Evolutionary conservation across 306 rosid species (phyloP).

Genomic region (Mimosa pudica): DNA sequence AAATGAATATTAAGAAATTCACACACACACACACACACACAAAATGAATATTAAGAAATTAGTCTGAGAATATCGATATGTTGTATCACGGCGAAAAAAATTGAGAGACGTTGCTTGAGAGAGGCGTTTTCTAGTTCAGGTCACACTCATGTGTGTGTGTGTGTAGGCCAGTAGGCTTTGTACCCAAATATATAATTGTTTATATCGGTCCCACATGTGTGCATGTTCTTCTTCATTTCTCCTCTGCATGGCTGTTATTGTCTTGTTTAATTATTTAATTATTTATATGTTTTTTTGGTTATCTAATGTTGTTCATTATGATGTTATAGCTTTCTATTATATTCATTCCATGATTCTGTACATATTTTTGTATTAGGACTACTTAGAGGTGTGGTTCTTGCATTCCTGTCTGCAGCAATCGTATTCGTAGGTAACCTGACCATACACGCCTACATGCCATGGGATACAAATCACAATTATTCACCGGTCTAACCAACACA

Average conservation of each 20-base stretch:
- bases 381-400: neutral
- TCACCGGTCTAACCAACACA: neutral
- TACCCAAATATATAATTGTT: neutral
- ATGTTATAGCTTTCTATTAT: neutral
- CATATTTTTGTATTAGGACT: neutral
- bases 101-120: neutral
- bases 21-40: too few species aligned
- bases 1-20: too few species aligned
- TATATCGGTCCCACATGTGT: neutral
- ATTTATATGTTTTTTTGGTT: neutral
- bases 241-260: neutral
- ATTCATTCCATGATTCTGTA: neutral
- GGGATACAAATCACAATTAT: neutral
- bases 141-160: neutral
- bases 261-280: neutral
- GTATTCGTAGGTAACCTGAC: neutral
- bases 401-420: neutral
- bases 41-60: too few species aligned
- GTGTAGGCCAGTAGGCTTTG: neutral
- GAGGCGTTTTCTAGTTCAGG: slow-evolving; percentile 3
- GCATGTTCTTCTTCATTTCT: neutral
- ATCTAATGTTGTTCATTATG: neutral
- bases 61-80: too few species aligned
- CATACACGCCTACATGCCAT: neutral
- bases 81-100: too few species aligned